Evolutionary conservation across 2,329 filamentous ascomycete species (phyloP), one percentile per base, ranked within the genome.

Genomic region (Aspergillus nomiae): DNA sequence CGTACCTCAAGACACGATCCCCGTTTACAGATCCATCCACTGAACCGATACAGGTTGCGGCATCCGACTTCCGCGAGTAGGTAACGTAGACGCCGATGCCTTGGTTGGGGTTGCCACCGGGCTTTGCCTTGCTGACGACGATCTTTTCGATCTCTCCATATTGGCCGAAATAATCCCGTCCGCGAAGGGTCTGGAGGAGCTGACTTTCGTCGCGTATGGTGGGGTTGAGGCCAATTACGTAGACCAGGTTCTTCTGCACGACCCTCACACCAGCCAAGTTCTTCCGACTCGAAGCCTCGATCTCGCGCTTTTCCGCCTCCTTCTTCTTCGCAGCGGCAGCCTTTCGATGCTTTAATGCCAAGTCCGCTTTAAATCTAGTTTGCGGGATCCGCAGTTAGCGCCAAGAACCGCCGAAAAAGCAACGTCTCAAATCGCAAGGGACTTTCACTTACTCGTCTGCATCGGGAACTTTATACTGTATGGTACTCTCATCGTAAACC

Each of bases 141-240:
- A 99, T 98, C 79, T 99, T 99, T 75, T 97, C 91, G 70, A 99
- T 99, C 74, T 94, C 95, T 70, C 95, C 95, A 76, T 99, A 99
- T 78, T 99, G 95, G 7, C 95, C 95, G 73, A 99, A 99, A 76
- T 97, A 99, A 73, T 97, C 91, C 56, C 89, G 88, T 65, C 94
- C 94, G 61, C 96, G 89, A 54, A 99, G 83, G 0, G 94, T 97
- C 77, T 94, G 92, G 54, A 98, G 85, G 3, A 99, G 84, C 62
- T 80, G 78, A 70, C 94, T 92, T 75, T 98, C 94, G 79, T 99
- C 95, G 67, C 92, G 90, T 65, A 96, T 92, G 38, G 90, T 94
- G 14, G 95, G 95, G 66, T 92, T 96, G 30, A 99, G 84, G 57
- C 95, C 95, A 41, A 96, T 97, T 67, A 99, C 94, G 78, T 99